phyloP scores from a whole-genome alignment of 768 basidiomycete genomes.

The Neoboletus magnificus region DNA sequence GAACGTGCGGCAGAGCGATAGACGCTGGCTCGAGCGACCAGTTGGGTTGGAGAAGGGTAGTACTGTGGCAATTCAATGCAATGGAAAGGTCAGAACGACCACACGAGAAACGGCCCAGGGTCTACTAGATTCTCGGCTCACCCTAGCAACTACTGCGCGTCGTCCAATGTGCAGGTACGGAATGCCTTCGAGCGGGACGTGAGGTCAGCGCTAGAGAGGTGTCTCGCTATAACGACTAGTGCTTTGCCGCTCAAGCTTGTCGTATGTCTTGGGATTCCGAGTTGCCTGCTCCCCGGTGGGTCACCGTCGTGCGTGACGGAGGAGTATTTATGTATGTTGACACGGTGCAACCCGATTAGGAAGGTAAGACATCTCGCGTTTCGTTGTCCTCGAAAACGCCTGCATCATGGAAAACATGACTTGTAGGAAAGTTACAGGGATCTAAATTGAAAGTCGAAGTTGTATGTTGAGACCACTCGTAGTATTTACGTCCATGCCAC shows the following conservation, averaged over 20 bases:
- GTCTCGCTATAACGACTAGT: neutral
- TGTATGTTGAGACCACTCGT: no score
- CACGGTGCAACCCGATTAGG: neutral
- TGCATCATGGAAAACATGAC: no score
- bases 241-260: neutral
- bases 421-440: no score
- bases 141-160: neutral
- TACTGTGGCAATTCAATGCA: neutral
- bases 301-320: conserved; percentile 12
- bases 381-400: no score
- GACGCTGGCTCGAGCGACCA: neutral
- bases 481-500: neutral
- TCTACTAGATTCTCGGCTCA: neutral
- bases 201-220: neutral
- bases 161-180: neutral
- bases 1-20: neutral
- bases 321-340: conserved; percentile 14
- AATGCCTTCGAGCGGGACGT: neutral
- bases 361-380: no score
- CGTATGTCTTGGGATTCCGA: neutral
- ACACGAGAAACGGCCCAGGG: neutral
- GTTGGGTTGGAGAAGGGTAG: neutral
- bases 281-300: neutral
- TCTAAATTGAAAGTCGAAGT: neutral
- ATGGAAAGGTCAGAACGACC: neutral